Evolutionary conservation across 179 eudicot genomes (phyloP).

Genomic region (Spinacia oleracea): DNA sequence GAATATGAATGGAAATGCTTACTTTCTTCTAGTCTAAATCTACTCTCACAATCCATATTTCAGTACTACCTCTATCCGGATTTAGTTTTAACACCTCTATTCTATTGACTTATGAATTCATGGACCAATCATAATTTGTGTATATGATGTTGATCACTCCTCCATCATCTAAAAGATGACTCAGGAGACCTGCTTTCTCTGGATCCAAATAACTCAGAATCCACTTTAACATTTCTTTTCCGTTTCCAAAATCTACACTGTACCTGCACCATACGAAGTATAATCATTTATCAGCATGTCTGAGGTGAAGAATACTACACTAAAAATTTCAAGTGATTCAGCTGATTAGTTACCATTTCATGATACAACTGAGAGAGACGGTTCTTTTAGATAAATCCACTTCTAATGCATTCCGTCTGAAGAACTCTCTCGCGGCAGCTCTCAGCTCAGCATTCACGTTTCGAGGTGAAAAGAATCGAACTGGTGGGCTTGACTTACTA

Average conservation of each 20-base stretch:
- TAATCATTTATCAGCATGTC: neutral
- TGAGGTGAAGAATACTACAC: neutral
- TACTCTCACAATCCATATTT: neutral
- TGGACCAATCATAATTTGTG: slow-evolving; percentile 78
- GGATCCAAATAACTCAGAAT: slow-evolving; percentile 68
- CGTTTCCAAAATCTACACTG: slow-evolving; percentile 70
- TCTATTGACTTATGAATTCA: slow-evolving; percentile 41
- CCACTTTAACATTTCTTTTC: slow-evolving; percentile 63
- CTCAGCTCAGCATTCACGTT: slow-evolving; percentile 70
- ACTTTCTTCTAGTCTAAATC: neutral
- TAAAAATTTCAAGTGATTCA: neutral
- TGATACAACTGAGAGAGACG: slow-evolving; percentile 52
- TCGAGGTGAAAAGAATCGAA: slow-evolving; percentile 67
- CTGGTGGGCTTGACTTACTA: slow-evolving; percentile 70
- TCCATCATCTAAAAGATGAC: slow-evolving; percentile 79
- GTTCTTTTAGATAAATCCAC: slow-evolving; percentile 82
- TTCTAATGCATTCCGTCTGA: slow-evolving; percentile 56
- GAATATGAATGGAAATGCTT: neutral
- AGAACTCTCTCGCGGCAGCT: slow-evolving; percentile 68
- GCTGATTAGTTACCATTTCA: slow-evolving; percentile 63
- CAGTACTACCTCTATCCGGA: neutral
- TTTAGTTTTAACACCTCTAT: neutral
- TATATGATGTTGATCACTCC: slow-evolving; percentile 52
- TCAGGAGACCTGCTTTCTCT: slow-evolving; percentile 70
- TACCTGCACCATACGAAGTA: slow-evolving; percentile 49